Conservation (phyloP, 1,284 basidiomycete species). For the Pholiota adiposa region DNA sequence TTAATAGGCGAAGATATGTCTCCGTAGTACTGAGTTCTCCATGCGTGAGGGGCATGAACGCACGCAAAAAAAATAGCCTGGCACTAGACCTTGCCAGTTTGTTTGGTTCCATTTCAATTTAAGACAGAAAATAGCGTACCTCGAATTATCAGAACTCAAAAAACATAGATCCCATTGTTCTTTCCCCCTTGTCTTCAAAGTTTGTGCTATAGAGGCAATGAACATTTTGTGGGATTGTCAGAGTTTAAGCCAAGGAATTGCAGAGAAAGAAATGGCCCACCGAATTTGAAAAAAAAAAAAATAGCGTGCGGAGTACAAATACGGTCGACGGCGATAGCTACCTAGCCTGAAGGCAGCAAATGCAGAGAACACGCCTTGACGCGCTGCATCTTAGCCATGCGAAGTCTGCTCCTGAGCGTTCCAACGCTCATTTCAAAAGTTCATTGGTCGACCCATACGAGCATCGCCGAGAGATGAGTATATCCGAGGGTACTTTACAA, state of each 20-base stretch:
- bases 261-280: not conserved
- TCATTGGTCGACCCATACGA: not conserved
- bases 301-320: not conserved
- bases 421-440: not conserved
- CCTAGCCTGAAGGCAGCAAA: not conserved
- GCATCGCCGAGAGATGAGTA: conserved; percentile 1
- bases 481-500: conserved; percentile 2
- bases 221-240: not conserved
- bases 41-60: conserved; percentile 6
- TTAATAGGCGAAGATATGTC: conserved; percentile 18
- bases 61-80: not conserved
- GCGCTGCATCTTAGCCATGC: not conserved
- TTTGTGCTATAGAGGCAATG: not conserved
- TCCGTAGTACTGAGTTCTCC: conserved; percentile 13
- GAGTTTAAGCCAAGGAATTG: not conserved
- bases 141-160: not conserved
- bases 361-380: not conserved
- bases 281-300: not conserved
- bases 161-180: not conserved
- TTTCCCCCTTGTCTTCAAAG: not conserved
- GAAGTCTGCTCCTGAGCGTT: not conserved
- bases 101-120: conserved; percentile 7
- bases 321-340: not conserved
- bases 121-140: conserved; percentile 2
- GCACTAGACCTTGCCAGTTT: not conserved